A percentile compares a stretch with the other conserved stretches of the same genome.
These are phyloP conservation scores for Myriosclerotinia scirpicola DNA, from an alignment of 2,329 filamentous ascomycete species.

Conservation along the genomic window DNA sequence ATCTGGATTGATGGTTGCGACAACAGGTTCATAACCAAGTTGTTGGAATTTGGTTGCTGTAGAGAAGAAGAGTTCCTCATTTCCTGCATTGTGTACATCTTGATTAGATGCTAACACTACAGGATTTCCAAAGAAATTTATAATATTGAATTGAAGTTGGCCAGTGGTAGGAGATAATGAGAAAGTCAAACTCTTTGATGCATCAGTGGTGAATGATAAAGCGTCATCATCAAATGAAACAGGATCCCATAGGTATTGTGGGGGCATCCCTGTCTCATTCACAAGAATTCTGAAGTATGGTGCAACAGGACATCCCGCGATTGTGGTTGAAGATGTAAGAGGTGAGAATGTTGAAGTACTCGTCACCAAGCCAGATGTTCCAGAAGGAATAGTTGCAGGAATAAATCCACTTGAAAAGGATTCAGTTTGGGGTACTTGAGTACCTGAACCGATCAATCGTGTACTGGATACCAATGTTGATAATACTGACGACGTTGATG, in stretches of 20 bases:
- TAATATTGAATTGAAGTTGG: slow-evolving; percentile 28
- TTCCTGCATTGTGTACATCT: slow-evolving; percentile 26
- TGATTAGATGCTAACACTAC: slow-evolving; percentile 28
- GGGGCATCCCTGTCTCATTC: slow-evolving; percentile 12
- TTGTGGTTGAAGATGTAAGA: slow-evolving; percentile 11
- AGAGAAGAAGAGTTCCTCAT: slow-evolving; percentile 29
- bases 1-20: slow-evolving; percentile 25
- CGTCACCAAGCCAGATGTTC: background rate
- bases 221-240: slow-evolving; percentile 26
- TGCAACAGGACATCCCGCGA: slow-evolving; percentile 23
- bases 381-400: slow-evolving; percentile 15
- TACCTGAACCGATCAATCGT: background rate
- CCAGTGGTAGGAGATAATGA: slow-evolving; percentile 22
- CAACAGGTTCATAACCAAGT: slow-evolving; percentile 25
- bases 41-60: slow-evolving; percentile 17
- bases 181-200: slow-evolving; percentile 25
- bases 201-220: slow-evolving; percentile 24
- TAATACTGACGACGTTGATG: slow-evolving; percentile 9
- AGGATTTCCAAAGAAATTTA: slow-evolving; percentile 23
- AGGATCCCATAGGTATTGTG: slow-evolving; percentile 29
- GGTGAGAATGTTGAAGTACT: slow-evolving; percentile 15
- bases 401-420: background rate
- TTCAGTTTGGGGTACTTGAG: background rate
- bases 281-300: slow-evolving; percentile 29
- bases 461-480: background rate